Conservation (phyloP, 805 yeast genomes). For the Starmerella ratchasimensis region DNA sequence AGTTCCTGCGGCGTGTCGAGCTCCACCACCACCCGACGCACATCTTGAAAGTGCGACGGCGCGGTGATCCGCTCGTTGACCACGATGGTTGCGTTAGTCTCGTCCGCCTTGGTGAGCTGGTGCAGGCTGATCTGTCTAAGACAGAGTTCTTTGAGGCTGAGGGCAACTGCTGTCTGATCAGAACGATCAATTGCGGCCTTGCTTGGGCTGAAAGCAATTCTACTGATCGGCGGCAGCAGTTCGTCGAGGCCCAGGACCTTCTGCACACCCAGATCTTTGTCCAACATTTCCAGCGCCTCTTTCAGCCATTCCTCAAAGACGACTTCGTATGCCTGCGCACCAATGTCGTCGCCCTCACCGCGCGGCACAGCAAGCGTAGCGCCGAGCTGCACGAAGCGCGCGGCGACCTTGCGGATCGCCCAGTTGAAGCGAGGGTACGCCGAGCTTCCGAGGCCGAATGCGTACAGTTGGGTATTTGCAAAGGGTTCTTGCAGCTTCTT, state of each 20-base stretch:
- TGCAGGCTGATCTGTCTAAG: too few relatives aligned
- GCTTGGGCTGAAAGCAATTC: too few relatives aligned
- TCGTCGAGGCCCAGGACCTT: neutral
- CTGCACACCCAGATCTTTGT: slow-evolving; percentile 8
- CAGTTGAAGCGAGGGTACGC: slow-evolving; percentile 78
- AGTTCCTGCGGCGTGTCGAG: slow-evolving; percentile 26
- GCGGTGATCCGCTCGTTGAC: slow-evolving; percentile 52
- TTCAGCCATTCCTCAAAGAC: slow-evolving; percentile 63
- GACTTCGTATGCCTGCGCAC: slow-evolving; percentile 57
- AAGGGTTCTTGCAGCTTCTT: slow-evolving; percentile 50
- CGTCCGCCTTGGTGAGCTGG: too few relatives aligned
- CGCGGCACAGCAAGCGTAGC: slow-evolving; percentile 56
- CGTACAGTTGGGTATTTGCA: slow-evolving; percentile 46
- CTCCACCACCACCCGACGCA: slow-evolving; percentile 44
- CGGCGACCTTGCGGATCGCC: slow-evolving; percentile 75
- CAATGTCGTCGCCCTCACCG: slow-evolving; percentile 81
- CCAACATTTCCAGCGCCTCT: slow-evolving; percentile 16
- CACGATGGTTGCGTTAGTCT: slow-evolving; percentile 33
- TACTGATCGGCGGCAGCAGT: slow-evolving; percentile 14
- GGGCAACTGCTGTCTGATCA: too few relatives aligned
- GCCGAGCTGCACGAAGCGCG: slow-evolving; percentile 68
- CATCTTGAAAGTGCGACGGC: slow-evolving; percentile 77
- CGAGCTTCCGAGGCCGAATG: slow-evolving; percentile 89
- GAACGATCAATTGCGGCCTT: too few relatives aligned
- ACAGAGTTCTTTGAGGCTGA: too few relatives aligned